Evolutionary conservation across 371 early-diverging fungal species (phyloP), one percentile per base, ranked within the genome.

Genomic region (Rhizopus stolonifer): DNA sequence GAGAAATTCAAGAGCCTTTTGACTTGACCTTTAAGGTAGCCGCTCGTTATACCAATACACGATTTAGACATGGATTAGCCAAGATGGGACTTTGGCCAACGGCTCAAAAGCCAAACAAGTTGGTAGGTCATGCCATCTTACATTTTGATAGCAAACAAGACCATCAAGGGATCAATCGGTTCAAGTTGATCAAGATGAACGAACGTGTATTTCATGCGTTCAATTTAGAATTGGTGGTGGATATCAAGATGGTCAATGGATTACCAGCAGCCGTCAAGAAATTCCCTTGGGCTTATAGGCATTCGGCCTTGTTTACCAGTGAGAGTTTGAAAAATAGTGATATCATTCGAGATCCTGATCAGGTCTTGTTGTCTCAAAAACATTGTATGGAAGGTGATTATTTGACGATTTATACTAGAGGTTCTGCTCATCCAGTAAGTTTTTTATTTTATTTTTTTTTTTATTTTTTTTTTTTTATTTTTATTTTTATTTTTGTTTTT

Each of bases 321-420:
- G 24, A 52, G 23, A 22, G 21, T 17, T 19, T 29, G 22, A 15
- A 22, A 23, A 49, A 45, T 1, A 44, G 45, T 23, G 33, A 39
- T 9, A 24, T 54, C 2, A 15, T 44, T 5, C 36, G 47, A 9
- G 34, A 50, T 19, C 39, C 52, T 6, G 38, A 7, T 14, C 44
- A 49, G 7, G 39, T 54, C 10, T 19, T 33, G 13, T 10, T 38
- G 1, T 57, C 63, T 6, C 58, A 50, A 42, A 14, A 24, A 13
- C 52, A 63, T 25, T 63, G 63, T 43, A 39, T 11, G 29, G 8
- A 19, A 13, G 63, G 63, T 5, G 63, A 63, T 24, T 63, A 58
- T 31, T 38, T 63, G n/a, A 63, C 63, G 0, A 26, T 63, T 8
- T 63, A 63, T 46, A 63, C 63, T 8, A 43, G 63, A 54, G 54